phyloP scores from a whole-genome alignment of 306 rosid genomes.

The Dryas alaskensis region DNA sequence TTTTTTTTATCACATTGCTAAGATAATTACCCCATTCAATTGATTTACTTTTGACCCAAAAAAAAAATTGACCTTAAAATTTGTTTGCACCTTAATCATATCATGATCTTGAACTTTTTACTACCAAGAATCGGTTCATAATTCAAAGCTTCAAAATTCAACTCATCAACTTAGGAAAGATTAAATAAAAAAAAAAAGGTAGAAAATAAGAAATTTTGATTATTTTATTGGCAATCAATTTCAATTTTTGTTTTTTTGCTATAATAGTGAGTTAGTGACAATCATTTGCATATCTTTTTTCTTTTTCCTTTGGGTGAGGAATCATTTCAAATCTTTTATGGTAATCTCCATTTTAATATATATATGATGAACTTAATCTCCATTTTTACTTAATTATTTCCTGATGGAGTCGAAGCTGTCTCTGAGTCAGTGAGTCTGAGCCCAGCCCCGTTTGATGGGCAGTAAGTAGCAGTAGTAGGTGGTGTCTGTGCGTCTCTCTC shows the following conservation, averaged over 20 bases:
- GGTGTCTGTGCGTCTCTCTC: conserved; percentile 1
- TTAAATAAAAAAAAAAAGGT: not conserved
- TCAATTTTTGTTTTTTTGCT: too few species aligned
- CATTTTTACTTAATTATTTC: not conserved
- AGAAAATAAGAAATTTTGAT: not conserved
- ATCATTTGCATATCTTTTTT: not conserved
- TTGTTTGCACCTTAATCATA: not conserved
- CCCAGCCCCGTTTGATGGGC: not conserved
- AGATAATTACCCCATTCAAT: not conserved
- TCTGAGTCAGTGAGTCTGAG: not conserved
- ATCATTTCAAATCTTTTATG: too few species aligned
- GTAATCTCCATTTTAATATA: too few species aligned
- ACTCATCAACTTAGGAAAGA: not conserved
- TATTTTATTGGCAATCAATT: not conserved
- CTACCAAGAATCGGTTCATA: not conserved
- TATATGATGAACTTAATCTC: not conserved
- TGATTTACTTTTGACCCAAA: too few species aligned
- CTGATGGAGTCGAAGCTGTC: not conserved
- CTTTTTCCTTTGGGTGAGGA: too few species aligned
- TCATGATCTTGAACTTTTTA: not conserved
- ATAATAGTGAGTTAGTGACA: too few species aligned
- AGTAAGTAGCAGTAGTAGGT: conserved; percentile 2
- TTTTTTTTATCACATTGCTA: not conserved
- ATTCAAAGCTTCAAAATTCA: not conserved
- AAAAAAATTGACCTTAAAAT: too few species aligned